These are phyloP conservation scores for Apiospora arundinis DNA, from an alignment of 2,329 filamentous ascomycete genomes.

Conservation along the genomic window DNA sequence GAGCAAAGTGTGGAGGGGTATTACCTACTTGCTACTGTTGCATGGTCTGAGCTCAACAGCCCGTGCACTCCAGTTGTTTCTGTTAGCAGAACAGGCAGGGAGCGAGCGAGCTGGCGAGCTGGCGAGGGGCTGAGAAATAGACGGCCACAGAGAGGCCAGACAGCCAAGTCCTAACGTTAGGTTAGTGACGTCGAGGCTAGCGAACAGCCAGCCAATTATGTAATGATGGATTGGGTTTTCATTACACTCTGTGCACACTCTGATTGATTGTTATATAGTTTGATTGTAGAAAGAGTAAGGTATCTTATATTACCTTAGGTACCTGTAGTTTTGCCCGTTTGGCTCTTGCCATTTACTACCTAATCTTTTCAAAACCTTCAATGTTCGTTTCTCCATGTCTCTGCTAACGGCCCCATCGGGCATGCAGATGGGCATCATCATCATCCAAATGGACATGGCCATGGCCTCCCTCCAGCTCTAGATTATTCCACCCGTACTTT, in stretches of 20 bases:
- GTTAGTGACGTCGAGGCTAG: not conserved
- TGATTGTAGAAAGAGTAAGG: not conserved
- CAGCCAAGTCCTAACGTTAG: not conserved
- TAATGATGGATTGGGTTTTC: not conserved
- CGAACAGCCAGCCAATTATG: not conserved
- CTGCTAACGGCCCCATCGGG: not conserved
- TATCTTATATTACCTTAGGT: no score
- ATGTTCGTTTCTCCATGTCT: not conserved
- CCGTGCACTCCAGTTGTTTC: not conserved
- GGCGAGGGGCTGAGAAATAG: not conserved
- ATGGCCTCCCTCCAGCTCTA: not conserved
- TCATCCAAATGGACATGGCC: not conserved
- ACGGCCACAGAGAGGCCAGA: not conserved
- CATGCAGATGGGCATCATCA: not conserved
- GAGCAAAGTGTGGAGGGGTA: constrained; percentile 12
- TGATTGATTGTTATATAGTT: not conserved
- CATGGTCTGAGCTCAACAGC: constrained; percentile 6
- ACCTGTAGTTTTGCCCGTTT: no score
- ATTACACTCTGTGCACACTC: not conserved
- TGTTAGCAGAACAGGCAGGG: not conserved
- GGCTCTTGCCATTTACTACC: not conserved
- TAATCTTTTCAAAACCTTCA: not conserved
- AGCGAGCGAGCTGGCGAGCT: no score
- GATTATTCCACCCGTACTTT: not conserved
- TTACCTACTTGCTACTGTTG: not conserved